Conservation (phyloP, 2,329 filamentous ascomycete genomes). For the Cryoendolithus antarcticus region DNA sequence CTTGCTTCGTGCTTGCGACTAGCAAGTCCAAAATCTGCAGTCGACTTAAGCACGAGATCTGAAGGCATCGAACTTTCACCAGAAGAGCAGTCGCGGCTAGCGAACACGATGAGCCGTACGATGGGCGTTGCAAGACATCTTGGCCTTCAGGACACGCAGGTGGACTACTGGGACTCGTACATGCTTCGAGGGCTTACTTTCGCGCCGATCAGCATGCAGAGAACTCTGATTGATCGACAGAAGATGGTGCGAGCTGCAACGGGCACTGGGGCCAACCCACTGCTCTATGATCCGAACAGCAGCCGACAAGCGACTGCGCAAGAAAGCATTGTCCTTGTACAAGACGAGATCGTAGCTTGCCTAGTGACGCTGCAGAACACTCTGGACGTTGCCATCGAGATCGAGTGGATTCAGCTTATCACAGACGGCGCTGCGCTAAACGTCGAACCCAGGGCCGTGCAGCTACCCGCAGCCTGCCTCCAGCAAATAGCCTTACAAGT, state of each 20-base stretch:
- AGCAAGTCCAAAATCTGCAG: slow-evolving; percentile 47
- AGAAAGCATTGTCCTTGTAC: slow-evolving; percentile 55
- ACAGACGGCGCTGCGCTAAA: slow-evolving; percentile 62
- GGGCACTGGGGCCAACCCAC: slow-evolving; percentile 50
- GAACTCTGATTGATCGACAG: slow-evolving; percentile 5
- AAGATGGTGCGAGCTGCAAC: not conserved
- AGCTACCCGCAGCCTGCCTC: slow-evolving; percentile 70
- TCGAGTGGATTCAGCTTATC: slow-evolving; percentile 68
- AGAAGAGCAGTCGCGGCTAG: slow-evolving; percentile 77
- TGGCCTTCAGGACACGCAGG: slow-evolving; percentile 56
- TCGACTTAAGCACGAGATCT: slow-evolving; percentile 11
- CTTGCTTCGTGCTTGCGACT: slow-evolving; percentile 74
- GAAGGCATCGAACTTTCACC: slow-evolving; percentile 55
- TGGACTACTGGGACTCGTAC: slow-evolving; percentile 96
- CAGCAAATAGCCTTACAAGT: slow-evolving; percentile 65
- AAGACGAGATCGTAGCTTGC: slow-evolving; percentile 66
- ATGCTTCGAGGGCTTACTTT: slow-evolving; percentile 67
- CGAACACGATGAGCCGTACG: slow-evolving; percentile 76
- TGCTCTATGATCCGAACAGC: slow-evolving; percentile 89
- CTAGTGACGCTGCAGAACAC: slow-evolving; percentile 82
- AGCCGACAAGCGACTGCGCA: slow-evolving; percentile 46
- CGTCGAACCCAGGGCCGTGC: slow-evolving; percentile 49
- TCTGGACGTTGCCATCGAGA: slow-evolving; percentile 82
- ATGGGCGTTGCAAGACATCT: slow-evolving; percentile 64
- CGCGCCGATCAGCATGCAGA: not conserved